These are phyloP conservation scores for Teratosphaeriaceae sp. DNA, from an alignment of 2,329 filamentous ascomycete genomes.

Conservation along the genomic window DNA sequence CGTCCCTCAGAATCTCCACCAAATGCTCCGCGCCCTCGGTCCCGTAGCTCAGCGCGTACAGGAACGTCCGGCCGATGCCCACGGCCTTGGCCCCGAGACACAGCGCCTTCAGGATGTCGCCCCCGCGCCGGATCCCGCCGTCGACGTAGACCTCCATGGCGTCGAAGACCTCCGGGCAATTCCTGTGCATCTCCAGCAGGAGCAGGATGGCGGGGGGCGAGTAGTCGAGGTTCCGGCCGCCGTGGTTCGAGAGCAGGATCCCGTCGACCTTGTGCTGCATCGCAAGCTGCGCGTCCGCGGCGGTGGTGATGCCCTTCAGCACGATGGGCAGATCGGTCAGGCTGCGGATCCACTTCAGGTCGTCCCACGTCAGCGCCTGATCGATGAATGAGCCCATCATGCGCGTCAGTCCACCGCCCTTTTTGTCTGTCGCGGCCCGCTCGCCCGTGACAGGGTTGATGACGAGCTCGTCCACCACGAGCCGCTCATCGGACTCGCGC, in stretches of 20 bases:
- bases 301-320: conserved; percentile 49
- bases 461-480: conserved; percentile 15
- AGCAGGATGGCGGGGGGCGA: conserved; percentile 46
- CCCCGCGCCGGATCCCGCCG: conserved; percentile 43
- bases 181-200: conserved; percentile 54
- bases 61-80: conserved; percentile 50
- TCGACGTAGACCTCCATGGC: conserved; percentile 44
- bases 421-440: conserved; percentile 37
- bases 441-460: conserved; percentile 36
- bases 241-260: conserved; percentile 48
- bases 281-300: conserved; percentile 42
- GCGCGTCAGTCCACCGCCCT: conserved; percentile 44
- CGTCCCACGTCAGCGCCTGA: conserved; percentile 53
- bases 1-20: conserved; percentile 25
- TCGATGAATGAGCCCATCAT: conserved; percentile 52
- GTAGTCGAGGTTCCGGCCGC: conserved; percentile 46
- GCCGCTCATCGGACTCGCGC: conserved; percentile 41
- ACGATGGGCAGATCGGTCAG: conserved; percentile 48
- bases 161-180: conserved; percentile 15
- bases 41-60: conserved; percentile 53
- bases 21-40: conserved; percentile 44
- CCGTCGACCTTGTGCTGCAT: conserved; percentile 42
- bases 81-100: conserved; percentile 52
- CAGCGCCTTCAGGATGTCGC: conserved; percentile 47
- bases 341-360: conserved; percentile 51